Evolutionary conservation across 345 rosid genomes (phyloP).

Genomic region (Brassica rapa): DNA sequence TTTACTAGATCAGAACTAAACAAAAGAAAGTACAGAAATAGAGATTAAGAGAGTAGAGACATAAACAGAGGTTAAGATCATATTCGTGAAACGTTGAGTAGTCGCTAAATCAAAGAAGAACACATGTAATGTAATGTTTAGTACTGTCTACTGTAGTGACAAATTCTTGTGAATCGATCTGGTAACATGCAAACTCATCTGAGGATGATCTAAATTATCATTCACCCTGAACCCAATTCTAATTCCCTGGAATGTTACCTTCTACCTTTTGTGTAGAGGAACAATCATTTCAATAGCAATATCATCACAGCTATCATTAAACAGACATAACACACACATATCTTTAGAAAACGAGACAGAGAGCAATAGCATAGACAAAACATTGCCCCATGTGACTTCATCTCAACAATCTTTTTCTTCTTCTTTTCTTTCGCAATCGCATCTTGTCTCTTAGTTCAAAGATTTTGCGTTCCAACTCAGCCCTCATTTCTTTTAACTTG

Average conservation of each 20-base stretch:
- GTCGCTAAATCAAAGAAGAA: too few relatives aligned
- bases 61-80: too few relatives aligned
- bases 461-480: not conserved
- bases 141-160: too few relatives aligned
- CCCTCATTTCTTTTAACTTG: not conserved
- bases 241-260: not conserved
- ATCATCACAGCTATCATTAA: not conserved
- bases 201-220: not conserved
- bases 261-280: not conserved
- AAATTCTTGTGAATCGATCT: not conserved
- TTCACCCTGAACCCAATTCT: not conserved
- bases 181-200: not conserved
- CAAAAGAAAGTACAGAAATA: too few relatives aligned
- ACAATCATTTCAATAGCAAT: not conserved
- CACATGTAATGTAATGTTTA: too few relatives aligned
- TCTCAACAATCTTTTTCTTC: not conserved
- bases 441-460: not conserved
- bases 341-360: not conserved
- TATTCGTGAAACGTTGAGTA: too few relatives aligned
- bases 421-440: not conserved
- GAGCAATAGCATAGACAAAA: not conserved
- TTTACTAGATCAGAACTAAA: too few relatives aligned
- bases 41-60: too few relatives aligned
- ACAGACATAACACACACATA: not conserved
- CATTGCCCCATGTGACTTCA: not conserved